A percentile compares a stretch with the other conserved stretches of the same genome.
phyloP scores from a whole-genome alignment of 495 filamentous ascomycete genomes.

The Wilcoxina mikolae region DNA sequence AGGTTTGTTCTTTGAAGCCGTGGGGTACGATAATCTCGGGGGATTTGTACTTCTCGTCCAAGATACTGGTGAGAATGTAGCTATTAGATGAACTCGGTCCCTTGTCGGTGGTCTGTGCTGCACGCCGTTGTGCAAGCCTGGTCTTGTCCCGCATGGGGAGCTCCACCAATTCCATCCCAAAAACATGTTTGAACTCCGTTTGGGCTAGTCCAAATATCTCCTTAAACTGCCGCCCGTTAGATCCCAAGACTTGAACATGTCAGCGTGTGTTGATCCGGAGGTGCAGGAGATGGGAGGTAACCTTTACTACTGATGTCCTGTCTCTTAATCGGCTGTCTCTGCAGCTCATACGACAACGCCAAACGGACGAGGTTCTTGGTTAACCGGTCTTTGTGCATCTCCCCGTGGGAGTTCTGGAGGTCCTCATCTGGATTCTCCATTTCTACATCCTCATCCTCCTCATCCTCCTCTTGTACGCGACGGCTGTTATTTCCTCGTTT shows the following conservation, averaged over 20 bases:
- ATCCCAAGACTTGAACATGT: constrained; percentile 31
- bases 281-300: constrained; percentile 24
- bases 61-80: constrained; percentile 58
- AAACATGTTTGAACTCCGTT: constrained; percentile 44
- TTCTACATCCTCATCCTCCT: not conserved
- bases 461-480: not conserved
- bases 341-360: constrained; percentile 74
- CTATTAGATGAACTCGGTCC: constrained; percentile 42
- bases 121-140: constrained; percentile 57
- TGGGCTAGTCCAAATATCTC: constrained; percentile 55
- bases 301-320: constrained; percentile 63
- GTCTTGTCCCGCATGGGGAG: constrained; percentile 66
- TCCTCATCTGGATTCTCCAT: not conserved
- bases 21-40: constrained; percentile 53
- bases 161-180: constrained; percentile 79
- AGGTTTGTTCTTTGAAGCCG: constrained; percentile 51
- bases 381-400: constrained; percentile 44
- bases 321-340: constrained; percentile 60
- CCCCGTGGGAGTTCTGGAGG: no score
- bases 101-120: constrained; percentile 43
- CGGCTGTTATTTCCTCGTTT: no score
- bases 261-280: not conserved
- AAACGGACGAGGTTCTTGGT: constrained; percentile 86
- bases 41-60: constrained; percentile 50
- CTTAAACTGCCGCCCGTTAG: constrained; percentile 48